Evolutionary conservation across 371 early-diverging fungal genomes (phyloP).

Genomic region (Zancudomyces culisetae): DNA sequence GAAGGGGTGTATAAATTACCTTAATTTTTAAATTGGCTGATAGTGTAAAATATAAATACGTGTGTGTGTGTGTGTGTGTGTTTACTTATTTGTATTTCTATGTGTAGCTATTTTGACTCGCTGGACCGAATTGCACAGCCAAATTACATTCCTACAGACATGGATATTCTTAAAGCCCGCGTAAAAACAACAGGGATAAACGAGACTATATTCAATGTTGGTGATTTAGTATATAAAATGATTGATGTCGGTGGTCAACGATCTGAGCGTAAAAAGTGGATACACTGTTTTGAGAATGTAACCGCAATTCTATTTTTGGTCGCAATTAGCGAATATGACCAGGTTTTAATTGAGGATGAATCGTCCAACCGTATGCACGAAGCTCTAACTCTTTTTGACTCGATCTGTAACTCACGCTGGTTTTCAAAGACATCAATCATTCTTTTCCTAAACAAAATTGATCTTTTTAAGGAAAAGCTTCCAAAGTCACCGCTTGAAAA

Average conservation of each 20-base stretch:
- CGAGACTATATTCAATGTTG: conserved; percentile 70
- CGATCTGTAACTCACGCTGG: conserved; percentile 89
- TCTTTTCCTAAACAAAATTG: conserved; percentile 90
- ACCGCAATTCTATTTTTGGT: conserved; percentile 89
- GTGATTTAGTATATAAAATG: conserved; percentile 72
- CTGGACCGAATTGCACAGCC: conserved; percentile 65
- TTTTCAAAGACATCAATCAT: conserved; percentile 82
- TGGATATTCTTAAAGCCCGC: conserved; percentile 70
- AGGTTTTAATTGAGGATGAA: conserved; percentile 89
- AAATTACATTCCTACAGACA: conserved; percentile 69
- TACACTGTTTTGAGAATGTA: conserved; percentile 88
- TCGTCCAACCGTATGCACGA: conserved; percentile 92
- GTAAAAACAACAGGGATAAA: conserved; percentile 77
- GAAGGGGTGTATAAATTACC: no score
- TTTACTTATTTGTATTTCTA: not conserved
- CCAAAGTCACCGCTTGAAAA: conserved; percentile 51
- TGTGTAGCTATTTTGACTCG: conserved; percentile 64
- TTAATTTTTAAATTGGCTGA: not conserved
- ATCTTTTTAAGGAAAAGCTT: conserved; percentile 79
- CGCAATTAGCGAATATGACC: conserved; percentile 89
- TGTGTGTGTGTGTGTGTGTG: no score
- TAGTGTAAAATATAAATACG: not conserved
- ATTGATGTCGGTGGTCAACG: conserved; percentile 92
- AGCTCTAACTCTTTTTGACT: conserved; percentile 82
- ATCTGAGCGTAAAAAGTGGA: conserved; percentile 88